Base-by-base conservation (phyloP, 1,284 basidiomycete genomes). In the Somion occarium region DNA sequence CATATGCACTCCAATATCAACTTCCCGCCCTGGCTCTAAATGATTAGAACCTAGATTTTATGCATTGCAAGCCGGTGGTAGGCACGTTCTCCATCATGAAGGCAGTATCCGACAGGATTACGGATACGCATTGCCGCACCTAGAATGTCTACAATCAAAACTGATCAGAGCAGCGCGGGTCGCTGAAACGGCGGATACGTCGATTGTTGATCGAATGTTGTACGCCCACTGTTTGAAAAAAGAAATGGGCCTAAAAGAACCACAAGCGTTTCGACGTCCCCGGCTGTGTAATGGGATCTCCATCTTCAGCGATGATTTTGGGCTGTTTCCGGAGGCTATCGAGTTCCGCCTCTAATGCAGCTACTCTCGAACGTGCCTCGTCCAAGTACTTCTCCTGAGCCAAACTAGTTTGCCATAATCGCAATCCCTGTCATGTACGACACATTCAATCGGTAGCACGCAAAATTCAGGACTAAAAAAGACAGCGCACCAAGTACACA, bases 331-430 rank as follows among this genome's bases (percentile, higher is more conserved):
- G 67, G 45, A 78, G 62, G 3, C 57, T 53, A 43, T 78, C 73
- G 37, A 90, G 73, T 63, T 89, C 76, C 24, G 69, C 69, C 70
- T 91, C 85, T 47, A 91, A 72, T 38, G 66, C 61, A 25, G 63
- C 63, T 26, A 88, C 74, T 41, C 70, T 77, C 5, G 68, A 68
- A 25, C 63, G 65, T 20, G 84, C 80, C 59, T 87, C 78, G 38
- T 81, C 75, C 55, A 88, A 74, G 62, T 78, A 79, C 59, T 82
- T 83, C 69, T 91, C 85, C 60, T 87, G 83, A 2, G 82, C 76
- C 7, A 90, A 70, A 44, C 73, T 73, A 48, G 75, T 71, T 57
- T 83, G 87, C 20, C 74, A 63, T 38, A 88, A 73, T 56, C 85
- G 79, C 41, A 90, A 70, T 45, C 75, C 81, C 87, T 90, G 59